Evolutionary conservation across 768 basidiomycete genomes (phyloP).

Genomic region (Boletus insuetus): DNA sequence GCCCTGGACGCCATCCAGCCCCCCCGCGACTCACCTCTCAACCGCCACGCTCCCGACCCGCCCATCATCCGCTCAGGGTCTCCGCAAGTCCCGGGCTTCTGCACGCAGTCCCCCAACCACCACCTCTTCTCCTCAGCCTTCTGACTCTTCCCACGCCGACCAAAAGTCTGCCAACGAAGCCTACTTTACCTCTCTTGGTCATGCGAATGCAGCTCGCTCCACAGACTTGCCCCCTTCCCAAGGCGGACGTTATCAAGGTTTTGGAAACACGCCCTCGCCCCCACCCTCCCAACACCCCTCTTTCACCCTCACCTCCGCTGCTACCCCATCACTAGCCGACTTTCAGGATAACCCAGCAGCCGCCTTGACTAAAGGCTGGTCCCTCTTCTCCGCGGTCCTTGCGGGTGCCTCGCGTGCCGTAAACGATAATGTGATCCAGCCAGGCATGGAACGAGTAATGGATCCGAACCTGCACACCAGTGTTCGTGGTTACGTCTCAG

Average conservation of each 20-base stretch:
- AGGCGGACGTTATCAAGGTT: conserved; percentile 91
- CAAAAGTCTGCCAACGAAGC: conserved; percentile 82
- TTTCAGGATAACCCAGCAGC: conserved; percentile 83
- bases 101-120: conserved; percentile 47
- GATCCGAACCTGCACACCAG: conserved; percentile 80
- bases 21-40: conserved; percentile 48
- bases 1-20: conserved; percentile 74
- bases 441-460: conserved; percentile 74
- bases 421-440: conserved; percentile 86
- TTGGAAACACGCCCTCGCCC: conserved; percentile 80
- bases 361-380: conserved; percentile 94
- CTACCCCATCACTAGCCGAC: conserved; percentile 75
- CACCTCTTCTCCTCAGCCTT: neutral
- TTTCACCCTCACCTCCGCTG: conserved; percentile 70
- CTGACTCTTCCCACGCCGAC: conserved; percentile 36
- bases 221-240: conserved; percentile 86
- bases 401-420: conserved; percentile 76
- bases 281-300: conserved; percentile 52
- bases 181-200: conserved; percentile 83
- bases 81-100: conserved; percentile 83
- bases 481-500: conserved; percentile 68
- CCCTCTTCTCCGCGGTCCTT: conserved; percentile 85
- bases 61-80: conserved; percentile 74
- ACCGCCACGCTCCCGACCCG: conserved; percentile 45
- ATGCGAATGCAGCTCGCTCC: conserved; percentile 74